Conservation (phyloP, 257 asterid species). For the Osmanthus fragrans region DNA sequence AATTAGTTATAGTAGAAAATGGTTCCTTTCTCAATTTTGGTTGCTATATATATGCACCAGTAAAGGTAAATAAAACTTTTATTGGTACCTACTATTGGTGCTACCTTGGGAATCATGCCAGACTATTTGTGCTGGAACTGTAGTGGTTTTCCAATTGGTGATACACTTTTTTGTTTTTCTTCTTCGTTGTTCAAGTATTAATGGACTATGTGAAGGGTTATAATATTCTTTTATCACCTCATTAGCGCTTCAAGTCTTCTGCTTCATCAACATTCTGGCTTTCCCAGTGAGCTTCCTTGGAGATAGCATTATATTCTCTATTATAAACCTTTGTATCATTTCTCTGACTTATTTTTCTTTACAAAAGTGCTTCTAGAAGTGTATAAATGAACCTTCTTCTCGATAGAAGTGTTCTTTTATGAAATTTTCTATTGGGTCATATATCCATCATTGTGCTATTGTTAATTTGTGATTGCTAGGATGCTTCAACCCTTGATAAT, state of each 20-base stretch:
- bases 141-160: not conserved
- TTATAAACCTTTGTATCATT: not conserved
- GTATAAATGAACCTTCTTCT: slow-evolving; percentile 3
- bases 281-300: not conserved
- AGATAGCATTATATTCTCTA: not conserved
- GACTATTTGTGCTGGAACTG: not conserved
- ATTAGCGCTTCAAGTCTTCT: not conserved
- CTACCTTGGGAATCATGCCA: not conserved
- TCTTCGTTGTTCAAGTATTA: not conserved
- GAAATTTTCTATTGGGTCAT: not conserved
- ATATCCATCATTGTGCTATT: slow-evolving; percentile 12
- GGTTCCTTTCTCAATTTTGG: not conserved
- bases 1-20: not conserved
- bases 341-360: not conserved
- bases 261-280: not conserved
- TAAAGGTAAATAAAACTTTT: not conserved
- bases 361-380: not conserved
- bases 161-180: not conserved
- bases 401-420: slow-evolving; percentile 4
- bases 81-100: not conserved
- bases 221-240: not conserved
- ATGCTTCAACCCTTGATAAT: slow-evolving; percentile 65
- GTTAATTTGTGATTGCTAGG: slow-evolving; percentile 44
- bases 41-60: not conserved
- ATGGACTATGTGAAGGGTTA: not conserved